A percentile compares a stretch with the other conserved stretches of the same genome.
phyloP scores from a whole-genome alignment of 2,329 filamentous ascomycete genomes.

The Mariannaea sp. region DNA sequence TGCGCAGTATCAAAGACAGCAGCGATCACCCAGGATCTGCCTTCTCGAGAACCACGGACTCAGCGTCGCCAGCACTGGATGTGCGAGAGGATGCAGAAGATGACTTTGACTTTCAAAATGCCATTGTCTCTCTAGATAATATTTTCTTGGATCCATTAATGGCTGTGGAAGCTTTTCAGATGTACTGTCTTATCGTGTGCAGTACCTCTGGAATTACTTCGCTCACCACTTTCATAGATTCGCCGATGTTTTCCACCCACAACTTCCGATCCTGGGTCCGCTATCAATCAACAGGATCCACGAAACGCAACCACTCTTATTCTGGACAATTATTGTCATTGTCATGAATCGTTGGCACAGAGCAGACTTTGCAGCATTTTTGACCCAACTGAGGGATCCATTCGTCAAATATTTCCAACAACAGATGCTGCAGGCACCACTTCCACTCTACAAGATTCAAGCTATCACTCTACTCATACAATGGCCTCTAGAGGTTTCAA shows the following conservation, averaged over 20 bases:
- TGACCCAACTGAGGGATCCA: constrained; percentile 3
- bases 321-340: constrained; percentile 29
- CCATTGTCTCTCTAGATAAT: background rate
- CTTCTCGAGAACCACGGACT: too few relatives aligned
- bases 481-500: constrained; percentile 23
- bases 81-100: too few relatives aligned
- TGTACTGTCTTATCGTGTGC: constrained; percentile 14
- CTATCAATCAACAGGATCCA: constrained; percentile 9
- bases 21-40: too few relatives aligned
- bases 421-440: constrained; percentile 10
- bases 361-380: background rate
- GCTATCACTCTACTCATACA: constrained; percentile 20
- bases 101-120: constrained; percentile 17
- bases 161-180: constrained; percentile 15
- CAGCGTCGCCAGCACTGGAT: too few relatives aligned
- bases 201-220: rapidly evolving
- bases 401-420: constrained; percentile 21
- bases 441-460: constrained; percentile 27
- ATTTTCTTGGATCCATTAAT: constrained; percentile 5
- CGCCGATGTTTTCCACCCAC: constrained; percentile 23
- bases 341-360: constrained; percentile 13
- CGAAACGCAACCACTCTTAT: constrained; percentile 18
- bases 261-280: constrained; percentile 21
- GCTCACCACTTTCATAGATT: constrained; percentile 22
- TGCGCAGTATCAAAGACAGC: too few relatives aligned